These are phyloP conservation scores for Niveomyces coronatus DNA, from an alignment of 2,329 filamentous ascomycete genomes.

Conservation along the genomic window DNA sequence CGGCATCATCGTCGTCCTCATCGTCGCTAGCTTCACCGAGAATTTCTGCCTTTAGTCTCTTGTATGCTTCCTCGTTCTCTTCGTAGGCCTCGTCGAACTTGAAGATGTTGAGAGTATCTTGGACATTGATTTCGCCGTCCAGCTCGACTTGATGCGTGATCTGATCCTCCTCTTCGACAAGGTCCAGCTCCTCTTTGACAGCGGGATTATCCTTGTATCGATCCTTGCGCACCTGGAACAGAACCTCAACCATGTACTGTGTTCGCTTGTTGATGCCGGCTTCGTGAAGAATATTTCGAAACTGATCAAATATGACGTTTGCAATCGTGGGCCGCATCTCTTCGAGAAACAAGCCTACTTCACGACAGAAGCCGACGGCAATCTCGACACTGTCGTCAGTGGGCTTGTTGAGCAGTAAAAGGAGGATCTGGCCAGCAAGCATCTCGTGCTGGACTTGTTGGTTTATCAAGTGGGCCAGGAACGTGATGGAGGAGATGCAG, in stretches of 20 bases:
- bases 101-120: slow-evolving; percentile 90
- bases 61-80: slow-evolving; percentile 82
- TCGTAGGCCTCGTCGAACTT: slow-evolving; percentile 88
- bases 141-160: slow-evolving; percentile 82
- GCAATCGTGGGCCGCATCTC: slow-evolving; percentile 89
- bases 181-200: slow-evolving; percentile 82
- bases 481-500: slow-evolving; percentile 84
- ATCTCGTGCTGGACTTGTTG: slow-evolving; percentile 94
- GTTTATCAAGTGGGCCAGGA: slow-evolving; percentile 91
- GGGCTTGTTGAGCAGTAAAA: slow-evolving; percentile 87
- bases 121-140: slow-evolving; percentile 73
- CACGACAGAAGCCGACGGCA: slow-evolving; percentile 82
- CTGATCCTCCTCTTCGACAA: slow-evolving; percentile 96
- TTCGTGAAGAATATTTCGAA: slow-evolving; percentile 90
- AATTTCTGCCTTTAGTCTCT: slow-evolving; percentile 84
- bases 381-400: slow-evolving; percentile 98
- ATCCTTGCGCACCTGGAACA: slow-evolving; percentile 94
- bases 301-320: slow-evolving; percentile 88
- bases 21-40: slow-evolving; percentile 85
- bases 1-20: slow-evolving; percentile 57
- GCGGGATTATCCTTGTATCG: slow-evolving; percentile 92
- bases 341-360: slow-evolving; percentile 88
- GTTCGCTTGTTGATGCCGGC: slow-evolving; percentile 94
- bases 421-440: slow-evolving; percentile 80
- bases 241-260: slow-evolving; percentile 98